Base-by-base conservation (phyloP, 2,329 filamentous ascomycete genomes). In the Aspergillus pseudonomiae region DNA sequence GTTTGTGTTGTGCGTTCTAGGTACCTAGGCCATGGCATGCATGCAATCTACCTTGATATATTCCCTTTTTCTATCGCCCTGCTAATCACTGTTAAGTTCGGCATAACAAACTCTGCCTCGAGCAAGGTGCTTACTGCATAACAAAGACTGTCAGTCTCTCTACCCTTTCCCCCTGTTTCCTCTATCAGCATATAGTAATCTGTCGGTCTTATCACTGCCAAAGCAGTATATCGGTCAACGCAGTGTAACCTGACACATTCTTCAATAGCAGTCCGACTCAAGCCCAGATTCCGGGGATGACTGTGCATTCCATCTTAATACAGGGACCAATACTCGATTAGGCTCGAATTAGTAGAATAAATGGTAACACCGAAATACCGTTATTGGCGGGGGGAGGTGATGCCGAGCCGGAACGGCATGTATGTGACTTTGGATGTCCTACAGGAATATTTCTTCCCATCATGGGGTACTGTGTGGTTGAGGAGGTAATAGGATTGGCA, bases 261-360 rank as follows among this genome's bases (percentile, higher is more conserved):
- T 67, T 62, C 54, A 57, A 55, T 61, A 43, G 19, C 39, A 54
- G 63, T 65, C 63, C 52, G 43, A 60, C 59, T 54, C 60, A 52
- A 46, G 30, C 36, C 10, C 46, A 48, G 39, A 43, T 68, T 48
- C 71, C 69, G 73, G 71, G 68, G 67, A 72, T 73, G 66, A 58
- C 59, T 30, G 71, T 71, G 61, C 57, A 48, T 73, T 70, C 54
- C 66, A 34, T 55, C 57, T 54, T 21, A 55, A 69, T 63, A 70
- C 71, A 73, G 69, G 69, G 70, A 69, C 74, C 70, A 71, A 69
- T 67, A 62, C 66, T 63, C 71, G 68, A 69, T 59, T 57, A 63
- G 61, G 59, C 57, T 39, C 45, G 26, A 36, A 43, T 28, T 43
- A 39, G 26, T 41, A 45, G 39, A 57, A 59, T 52, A 52, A 28